Evolutionary conservation across 768 basidiomycete species (phyloP).

Genomic region (Amanita molliuscula): DNA sequence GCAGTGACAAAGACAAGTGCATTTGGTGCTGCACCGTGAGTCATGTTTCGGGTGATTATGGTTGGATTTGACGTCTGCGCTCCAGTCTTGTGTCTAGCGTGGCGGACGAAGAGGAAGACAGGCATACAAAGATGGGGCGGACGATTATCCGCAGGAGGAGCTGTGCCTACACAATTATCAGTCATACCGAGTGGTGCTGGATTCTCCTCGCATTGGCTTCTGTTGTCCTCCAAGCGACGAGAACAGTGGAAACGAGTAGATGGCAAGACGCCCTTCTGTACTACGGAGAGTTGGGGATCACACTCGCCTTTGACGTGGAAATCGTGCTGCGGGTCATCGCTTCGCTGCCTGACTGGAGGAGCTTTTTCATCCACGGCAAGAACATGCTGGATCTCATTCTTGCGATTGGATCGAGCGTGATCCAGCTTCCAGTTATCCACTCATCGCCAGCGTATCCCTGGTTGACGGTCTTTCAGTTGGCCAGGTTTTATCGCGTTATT

Average conservation of each 20-base stretch:
- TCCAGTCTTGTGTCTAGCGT: constrained; percentile 21
- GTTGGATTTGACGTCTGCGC: neutral
- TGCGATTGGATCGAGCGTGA: constrained; percentile 64
- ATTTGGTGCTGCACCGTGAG: constrained; percentile 74
- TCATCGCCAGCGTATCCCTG: constrained; percentile 64
- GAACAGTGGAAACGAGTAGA: constrained; percentile 37
- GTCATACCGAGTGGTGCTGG: constrained; percentile 62
- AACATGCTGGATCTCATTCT: constrained; percentile 75
- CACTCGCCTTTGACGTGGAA: constrained; percentile 81
- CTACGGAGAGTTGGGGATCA: constrained; percentile 65
- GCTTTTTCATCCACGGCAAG: constrained; percentile 51
- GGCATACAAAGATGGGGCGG: constrained; percentile 33
- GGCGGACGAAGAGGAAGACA: constrained; percentile 53
- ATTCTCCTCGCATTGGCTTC: constrained; percentile 63
- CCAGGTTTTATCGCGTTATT: constrained; percentile 87
- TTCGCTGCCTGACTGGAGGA: constrained; percentile 73
- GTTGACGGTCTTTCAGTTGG: constrained; percentile 82
- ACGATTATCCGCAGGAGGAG: constrained; percentile 33
- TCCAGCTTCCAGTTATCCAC: constrained; percentile 76
- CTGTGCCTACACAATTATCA: constrained; percentile 42
- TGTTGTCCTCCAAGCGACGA: constrained; percentile 63
- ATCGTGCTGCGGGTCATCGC: constrained; percentile 67
- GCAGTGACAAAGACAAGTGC: constrained; percentile 84
- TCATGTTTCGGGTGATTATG: constrained; percentile 7
- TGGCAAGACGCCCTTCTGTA: constrained; percentile 41